phyloP scores from a whole-genome alignment of 2,329 filamentous ascomycete genomes.

The Diaporthe australafricana region DNA sequence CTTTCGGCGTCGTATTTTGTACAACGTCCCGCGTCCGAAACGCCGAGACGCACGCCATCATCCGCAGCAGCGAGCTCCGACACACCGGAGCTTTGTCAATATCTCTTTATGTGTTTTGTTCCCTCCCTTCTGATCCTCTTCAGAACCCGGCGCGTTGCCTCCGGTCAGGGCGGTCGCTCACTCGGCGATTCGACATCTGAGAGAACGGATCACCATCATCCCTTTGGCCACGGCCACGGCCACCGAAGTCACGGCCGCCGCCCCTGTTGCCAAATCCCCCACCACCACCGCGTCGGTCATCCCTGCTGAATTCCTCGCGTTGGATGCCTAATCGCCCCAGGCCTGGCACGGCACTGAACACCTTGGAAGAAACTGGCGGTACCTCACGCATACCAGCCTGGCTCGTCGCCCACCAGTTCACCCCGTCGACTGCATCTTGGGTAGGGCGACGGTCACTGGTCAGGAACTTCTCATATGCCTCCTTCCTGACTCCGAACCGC shows the following conservation, averaged over 20 bases:
- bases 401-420: constrained; percentile 64
- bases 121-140: not conserved
- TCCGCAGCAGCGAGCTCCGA: not conserved
- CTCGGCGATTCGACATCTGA: constrained; percentile 4
- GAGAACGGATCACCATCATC: constrained; percentile 27
- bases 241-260: not conserved
- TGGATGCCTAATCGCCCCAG: constrained; percentile 50
- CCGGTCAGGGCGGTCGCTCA: constrained; percentile 3
- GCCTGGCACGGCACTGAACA: constrained; percentile 46
- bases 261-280: constrained; percentile 19
- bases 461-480: constrained; percentile 69
- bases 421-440: constrained; percentile 55
- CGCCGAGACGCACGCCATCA: not conserved
- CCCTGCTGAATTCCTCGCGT: constrained; percentile 37
- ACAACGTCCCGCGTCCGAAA: not conserved
- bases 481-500: constrained; percentile 53
- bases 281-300: constrained; percentile 17
- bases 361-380: constrained; percentile 51
- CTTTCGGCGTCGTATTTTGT: constrained; percentile 20
- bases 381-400: constrained; percentile 65
- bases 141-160: constrained; percentile 27
- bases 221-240: not conserved
- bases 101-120: not conserved
- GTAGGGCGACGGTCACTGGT: constrained; percentile 55
- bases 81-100: not conserved